Conservation (phyloP, 2,329 filamentous ascomycete species). For the Colletotrichum incanum region DNA sequence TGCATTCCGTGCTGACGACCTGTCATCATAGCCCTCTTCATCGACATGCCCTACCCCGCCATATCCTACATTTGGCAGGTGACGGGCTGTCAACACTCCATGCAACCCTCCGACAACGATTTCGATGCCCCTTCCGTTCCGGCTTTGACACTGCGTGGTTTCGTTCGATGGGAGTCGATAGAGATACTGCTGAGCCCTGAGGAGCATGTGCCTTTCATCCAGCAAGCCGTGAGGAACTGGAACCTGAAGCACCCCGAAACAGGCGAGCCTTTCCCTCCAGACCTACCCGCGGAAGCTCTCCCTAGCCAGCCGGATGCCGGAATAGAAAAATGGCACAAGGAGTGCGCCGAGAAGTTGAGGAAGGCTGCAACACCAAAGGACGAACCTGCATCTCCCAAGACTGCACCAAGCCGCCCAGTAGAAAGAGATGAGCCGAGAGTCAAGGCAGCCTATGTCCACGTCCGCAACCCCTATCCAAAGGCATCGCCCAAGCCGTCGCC, state of each 20-base stretch:
- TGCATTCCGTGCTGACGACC: conserved; percentile 25
- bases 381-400: conserved; percentile 50
- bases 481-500: conserved; percentile 44
- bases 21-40: conserved; percentile 75
- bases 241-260: conserved; percentile 82
- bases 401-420: conserved; percentile 47
- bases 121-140: conserved; percentile 85
- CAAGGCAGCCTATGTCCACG: conserved; percentile 55
- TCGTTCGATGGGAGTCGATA: conserved; percentile 94
- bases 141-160: conserved; percentile 86
- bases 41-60: conserved; percentile 79
- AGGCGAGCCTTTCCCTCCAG: conserved; percentile 75
- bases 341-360: conserved; percentile 79
- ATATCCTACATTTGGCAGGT: conserved; percentile 95
- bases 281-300: conserved; percentile 75
- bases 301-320: conserved; percentile 81
- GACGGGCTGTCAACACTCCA: conserved; percentile 89
- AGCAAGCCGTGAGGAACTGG: conserved; percentile 85
- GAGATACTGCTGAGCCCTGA: conserved; percentile 90
- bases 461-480: conserved; percentile 51
- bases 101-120: conserved; percentile 80
- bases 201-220: conserved; percentile 88
- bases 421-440: conserved; percentile 56
- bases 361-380: conserved; percentile 67
- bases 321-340: conserved; percentile 90